Conservation (phyloP, 2,329 filamentous ascomycete genomes). For the Cryphonectria parasitica region DNA sequence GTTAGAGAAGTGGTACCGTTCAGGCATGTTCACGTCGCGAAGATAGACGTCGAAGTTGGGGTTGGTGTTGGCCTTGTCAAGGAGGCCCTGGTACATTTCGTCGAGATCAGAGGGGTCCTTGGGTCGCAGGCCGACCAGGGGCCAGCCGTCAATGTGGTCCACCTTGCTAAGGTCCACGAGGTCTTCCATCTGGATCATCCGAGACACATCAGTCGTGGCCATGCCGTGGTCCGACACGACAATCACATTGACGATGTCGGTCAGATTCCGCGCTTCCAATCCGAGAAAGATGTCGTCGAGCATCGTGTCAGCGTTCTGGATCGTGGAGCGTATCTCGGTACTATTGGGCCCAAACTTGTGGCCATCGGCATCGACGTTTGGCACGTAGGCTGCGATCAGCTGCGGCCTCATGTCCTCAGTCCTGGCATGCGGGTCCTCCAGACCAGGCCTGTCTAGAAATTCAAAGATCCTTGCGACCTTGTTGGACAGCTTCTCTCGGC, state of each 20-base stretch:
- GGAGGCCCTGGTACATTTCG: conserved; percentile 65
- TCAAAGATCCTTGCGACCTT: conserved; percentile 82
- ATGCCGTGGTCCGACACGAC: conserved; percentile 98
- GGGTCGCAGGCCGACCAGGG: conserved; percentile 83
- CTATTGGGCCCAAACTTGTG: conserved; percentile 93
- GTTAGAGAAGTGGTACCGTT: conserved; percentile 85
- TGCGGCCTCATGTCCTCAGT: conserved; percentile 72
- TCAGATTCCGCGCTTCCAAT: conserved; percentile 80
- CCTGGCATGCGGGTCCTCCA: conserved; percentile 58
- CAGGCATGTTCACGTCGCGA: conserved; percentile 84
- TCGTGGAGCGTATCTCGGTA: conserved; percentile 82
- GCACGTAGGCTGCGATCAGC: conserved; percentile 92
- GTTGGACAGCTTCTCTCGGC: conserved; percentile 69
- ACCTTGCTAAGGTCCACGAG: conserved; percentile 78
- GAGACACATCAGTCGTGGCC: conserved; percentile 83
- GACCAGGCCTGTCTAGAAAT: conserved; percentile 82
- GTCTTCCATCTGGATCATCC: conserved; percentile 89
- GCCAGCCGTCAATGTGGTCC: conserved; percentile 91
- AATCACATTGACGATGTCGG: conserved; percentile 87
- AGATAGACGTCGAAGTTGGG: conserved; percentile 86
- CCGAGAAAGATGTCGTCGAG: conserved; percentile 76
- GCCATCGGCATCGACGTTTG: conserved; percentile 85
- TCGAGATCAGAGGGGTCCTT: conserved; percentile 70
- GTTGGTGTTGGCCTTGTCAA: conserved; percentile 60
- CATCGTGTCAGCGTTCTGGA: conserved; percentile 81